Conservation (phyloP, 2,329 filamentous ascomycete genomes). For the Alternaria triticina region DNA sequence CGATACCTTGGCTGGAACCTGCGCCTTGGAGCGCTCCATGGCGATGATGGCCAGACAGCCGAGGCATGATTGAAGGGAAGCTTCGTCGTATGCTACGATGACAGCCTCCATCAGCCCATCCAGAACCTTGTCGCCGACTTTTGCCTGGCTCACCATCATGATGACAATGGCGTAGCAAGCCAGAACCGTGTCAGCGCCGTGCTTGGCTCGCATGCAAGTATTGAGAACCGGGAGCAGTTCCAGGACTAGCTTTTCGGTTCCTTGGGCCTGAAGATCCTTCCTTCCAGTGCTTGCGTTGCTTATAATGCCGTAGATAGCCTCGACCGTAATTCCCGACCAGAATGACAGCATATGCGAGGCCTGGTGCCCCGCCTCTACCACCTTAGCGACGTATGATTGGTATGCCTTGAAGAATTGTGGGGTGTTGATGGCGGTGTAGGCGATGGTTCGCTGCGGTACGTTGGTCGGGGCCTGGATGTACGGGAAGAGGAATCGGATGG, state of each 20-base stretch:
- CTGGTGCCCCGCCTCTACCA: slow-evolving; percentile 73
- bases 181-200: slow-evolving; percentile 78
- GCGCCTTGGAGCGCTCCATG: slow-evolving; percentile 75
- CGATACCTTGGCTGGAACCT: slow-evolving; percentile 72
- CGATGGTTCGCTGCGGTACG: slow-evolving; percentile 80
- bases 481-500: slow-evolving; percentile 84
- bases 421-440: slow-evolving; percentile 83
- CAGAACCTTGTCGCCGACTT: slow-evolving; percentile 79
- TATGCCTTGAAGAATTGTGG: slow-evolving; percentile 76
- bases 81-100: slow-evolving; percentile 74
- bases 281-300: slow-evolving; percentile 79
- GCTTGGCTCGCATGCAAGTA: slow-evolving; percentile 76
- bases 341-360: slow-evolving; percentile 83
- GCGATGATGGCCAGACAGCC: slow-evolving; percentile 82
- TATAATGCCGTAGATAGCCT: slow-evolving; percentile 82
- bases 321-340: slow-evolving; percentile 87
- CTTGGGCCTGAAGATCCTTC: slow-evolving; percentile 75
- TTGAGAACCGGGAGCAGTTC: slow-evolving; percentile 73
- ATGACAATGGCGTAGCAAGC: slow-evolving; percentile 91
- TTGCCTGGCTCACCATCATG: slow-evolving; percentile 82
- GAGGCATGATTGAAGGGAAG: slow-evolving; percentile 75
- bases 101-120: slow-evolving; percentile 90
- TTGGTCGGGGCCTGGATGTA: slow-evolving; percentile 80
- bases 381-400: slow-evolving; percentile 78
- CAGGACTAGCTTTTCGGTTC: slow-evolving; percentile 78